Base-by-base conservation (phyloP, 2,329 filamentous ascomycete species). In the Elsinoe batatas region DNA sequence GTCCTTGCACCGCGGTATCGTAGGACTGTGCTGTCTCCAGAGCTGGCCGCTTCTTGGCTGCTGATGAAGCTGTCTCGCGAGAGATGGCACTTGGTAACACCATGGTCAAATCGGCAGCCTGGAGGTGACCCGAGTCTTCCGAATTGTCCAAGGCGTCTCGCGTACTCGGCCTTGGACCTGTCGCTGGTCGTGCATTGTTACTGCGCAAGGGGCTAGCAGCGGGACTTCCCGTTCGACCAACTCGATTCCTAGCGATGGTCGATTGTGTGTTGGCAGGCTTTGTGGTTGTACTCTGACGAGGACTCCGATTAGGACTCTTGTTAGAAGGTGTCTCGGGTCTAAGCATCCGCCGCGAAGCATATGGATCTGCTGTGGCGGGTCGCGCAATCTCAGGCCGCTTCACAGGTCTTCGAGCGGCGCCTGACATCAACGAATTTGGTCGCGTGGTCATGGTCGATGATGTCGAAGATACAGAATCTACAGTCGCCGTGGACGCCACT, bases 361-460 rank as follows among this genome's bases (percentile, higher is more conserved):
- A 79, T 11, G 78, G 78, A 61, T 81, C 79, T 30, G 79, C 77
- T 11, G 77, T 79, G 35, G 75, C 75, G 20, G 78, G 76, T 51
- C 77, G 68, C 60, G 68, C 64, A 15, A 76, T 61, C 56, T 78
- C 75, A 22, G 74, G 73, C 59, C 68, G 47, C 35, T 55, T 58
- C 38, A 58, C 56, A 15, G 74, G 76, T 54, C 77, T 76, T 50
- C 82, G 74, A 60, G 82, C 77, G 18, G 81, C 81, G 13, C 80
- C 82, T 43, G 80, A 78, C 63, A 81, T 80, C 10, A 84, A 63
- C 4, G 74, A 74, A 32, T 72, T 70, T 13, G 69, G 68, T 17
- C 65, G 38, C 12, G 36, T 17, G 10, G 53, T 68, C 33, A 65
- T 67, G 7, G 67, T 65, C 10, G 67, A 67, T 58, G 61, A 57